Evolutionary conservation across 768 basidiomycete genomes (phyloP).

Genomic region (Butyriboletus loyo): DNA sequence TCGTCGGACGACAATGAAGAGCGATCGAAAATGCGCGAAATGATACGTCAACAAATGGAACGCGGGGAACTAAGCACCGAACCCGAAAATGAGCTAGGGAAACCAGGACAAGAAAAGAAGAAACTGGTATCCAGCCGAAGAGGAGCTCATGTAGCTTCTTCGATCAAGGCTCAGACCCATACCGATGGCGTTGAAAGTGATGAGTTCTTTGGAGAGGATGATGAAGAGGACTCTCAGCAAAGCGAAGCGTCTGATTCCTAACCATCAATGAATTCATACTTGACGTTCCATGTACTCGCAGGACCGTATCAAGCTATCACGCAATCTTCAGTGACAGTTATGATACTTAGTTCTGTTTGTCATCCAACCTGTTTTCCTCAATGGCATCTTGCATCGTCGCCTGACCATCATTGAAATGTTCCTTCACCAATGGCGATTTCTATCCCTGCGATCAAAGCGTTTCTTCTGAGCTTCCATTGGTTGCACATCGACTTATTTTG

Average conservation of each 20-base stretch:
- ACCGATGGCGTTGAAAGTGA: slow-evolving; percentile 19
- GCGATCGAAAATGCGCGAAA: slow-evolving; percentile 55
- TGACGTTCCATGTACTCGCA: slow-evolving; percentile 60
- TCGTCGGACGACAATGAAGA: slow-evolving; percentile 39
- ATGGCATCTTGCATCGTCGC: too few species aligned
- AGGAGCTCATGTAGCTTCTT: neutral
- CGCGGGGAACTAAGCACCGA: slow-evolving; percentile 53
- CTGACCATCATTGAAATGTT: neutral
- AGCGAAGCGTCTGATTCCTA: slow-evolving; percentile 16
- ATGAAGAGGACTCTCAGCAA: slow-evolving; percentile 15
- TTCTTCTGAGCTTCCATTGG: neutral
- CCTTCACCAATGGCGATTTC: neutral
- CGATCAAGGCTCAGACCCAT: slow-evolving; percentile 2
- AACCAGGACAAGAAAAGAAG: slow-evolving; percentile 5
- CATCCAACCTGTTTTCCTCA: neutral
- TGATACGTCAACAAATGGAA: slow-evolving; percentile 61
- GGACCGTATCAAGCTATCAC: slow-evolving; percentile 48
- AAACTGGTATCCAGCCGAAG: neutral
- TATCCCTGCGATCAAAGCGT: neutral
- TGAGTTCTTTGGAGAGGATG: slow-evolving; percentile 30
- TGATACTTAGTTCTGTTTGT: neutral
- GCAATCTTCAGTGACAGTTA: neutral
- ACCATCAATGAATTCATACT: neutral
- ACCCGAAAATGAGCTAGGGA: slow-evolving; percentile 49
- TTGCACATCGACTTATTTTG: neutral